Base-by-base conservation (phyloP, 2,329 filamentous ascomycete species). In the Hypomyces perniciosus region DNA sequence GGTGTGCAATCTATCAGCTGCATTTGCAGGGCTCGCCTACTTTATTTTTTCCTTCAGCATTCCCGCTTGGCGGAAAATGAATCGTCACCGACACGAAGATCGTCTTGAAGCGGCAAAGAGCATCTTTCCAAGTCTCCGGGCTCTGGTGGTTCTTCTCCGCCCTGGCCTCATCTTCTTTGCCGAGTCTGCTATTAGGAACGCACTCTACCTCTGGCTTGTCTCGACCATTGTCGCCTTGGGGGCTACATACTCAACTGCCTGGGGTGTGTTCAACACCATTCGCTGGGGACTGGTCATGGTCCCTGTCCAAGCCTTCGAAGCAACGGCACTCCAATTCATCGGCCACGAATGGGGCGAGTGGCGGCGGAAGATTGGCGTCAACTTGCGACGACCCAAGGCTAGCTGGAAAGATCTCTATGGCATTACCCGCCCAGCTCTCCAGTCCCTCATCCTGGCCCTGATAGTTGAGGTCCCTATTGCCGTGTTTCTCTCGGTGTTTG, bases 201-300 rank as follows among this genome's bases (percentile, higher is more conserved):
- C 81, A 0, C 70, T 90, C 0, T 89, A 89, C 53, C 75, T 89
- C 0, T 89, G 84, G 85, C 72, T 89, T 0, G 76, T 89, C 1
- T 76, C 70, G 47, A 80, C 75, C 4, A 85, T 90, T 13, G 76
- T 89, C 0, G 68, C 76, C 0, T 71, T 89, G 52, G 84, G 84
- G 0, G 66, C 70, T 0, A 75, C 80, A 6, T 89, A 89, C 62
- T 81, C 84, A 0, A 88, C 84, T 0, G 83, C 85, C 1, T 90
- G 84, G 85, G 81, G 84, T 2, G 72, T 88, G 8, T 90, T 90
- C 68, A 85, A 79, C 50, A 88, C 84, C 0, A 88, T 89, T 39
- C 76, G 84, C 10, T 88, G 85, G 85, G 85, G 85, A 0, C 69
- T 89, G 1, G 70, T 89, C 30, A 90, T 89, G 85, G 83, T 88